Conservation (phyloP, 768 basidiomycete genomes). For the Macrolepiota fuliginosa region DNA sequence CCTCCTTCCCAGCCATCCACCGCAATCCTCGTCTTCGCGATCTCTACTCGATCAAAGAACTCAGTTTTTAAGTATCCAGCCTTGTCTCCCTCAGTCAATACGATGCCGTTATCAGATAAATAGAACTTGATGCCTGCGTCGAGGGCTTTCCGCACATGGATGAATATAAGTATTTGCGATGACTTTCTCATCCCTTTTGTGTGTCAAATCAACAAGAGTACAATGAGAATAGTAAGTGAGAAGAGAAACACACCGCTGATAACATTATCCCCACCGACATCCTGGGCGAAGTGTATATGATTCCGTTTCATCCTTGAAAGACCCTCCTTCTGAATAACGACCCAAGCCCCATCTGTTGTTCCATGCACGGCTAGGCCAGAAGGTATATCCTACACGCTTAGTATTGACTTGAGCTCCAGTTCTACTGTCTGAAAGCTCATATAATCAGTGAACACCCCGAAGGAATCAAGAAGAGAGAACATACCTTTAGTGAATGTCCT, state of each 20-base stretch:
- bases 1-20: conserved; percentile 33
- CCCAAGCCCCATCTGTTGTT: conserved; percentile 69
- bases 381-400: conserved; percentile 60
- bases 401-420: conserved; percentile 61
- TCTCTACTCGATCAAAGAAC: conserved; percentile 72
- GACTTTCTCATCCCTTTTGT: conserved; percentile 74
- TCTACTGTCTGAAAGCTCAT: conserved; percentile 53
- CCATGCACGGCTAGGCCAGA: conserved; percentile 82
- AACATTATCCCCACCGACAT: conserved; percentile 59
- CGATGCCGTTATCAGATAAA: conserved; percentile 83
- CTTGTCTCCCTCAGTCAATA: conserved; percentile 78
- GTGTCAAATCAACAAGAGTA: not conserved
- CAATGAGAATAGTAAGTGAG: not conserved
- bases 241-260: conserved; percentile 66
- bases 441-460: not conserved
- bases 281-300: conserved; percentile 91
- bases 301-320: conserved; percentile 85
- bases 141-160: conserved; percentile 71
- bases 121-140: conserved; percentile 70
- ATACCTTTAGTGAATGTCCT: conserved; percentile 81
- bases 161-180: conserved; percentile 78
- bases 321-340: conserved; percentile 65
- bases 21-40: conserved; percentile 30
- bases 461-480: conserved; percentile 11
- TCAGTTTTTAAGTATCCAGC: conserved; percentile 56